Evolutionary conservation across 2,329 filamentous ascomycete species (phyloP).

Genomic region (Calonectria pseudoreteaudii): DNA sequence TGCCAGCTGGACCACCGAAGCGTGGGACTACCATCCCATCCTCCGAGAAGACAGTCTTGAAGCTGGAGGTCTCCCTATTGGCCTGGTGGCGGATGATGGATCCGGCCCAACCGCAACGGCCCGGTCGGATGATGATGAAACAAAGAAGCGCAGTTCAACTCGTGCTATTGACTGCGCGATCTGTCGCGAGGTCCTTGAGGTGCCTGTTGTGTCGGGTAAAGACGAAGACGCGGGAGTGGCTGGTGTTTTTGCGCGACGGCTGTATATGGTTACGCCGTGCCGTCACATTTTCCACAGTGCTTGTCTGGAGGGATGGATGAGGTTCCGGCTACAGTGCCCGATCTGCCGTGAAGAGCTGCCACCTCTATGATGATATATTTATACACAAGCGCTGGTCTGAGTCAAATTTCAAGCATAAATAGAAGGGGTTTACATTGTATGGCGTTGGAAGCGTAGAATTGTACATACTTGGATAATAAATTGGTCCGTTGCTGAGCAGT

Average conservation of each 20-base stretch:
- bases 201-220: constrained; percentile 78
- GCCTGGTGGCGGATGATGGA: constrained; percentile 60
- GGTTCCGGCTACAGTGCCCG: constrained; percentile 91
- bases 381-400: neutral
- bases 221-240: constrained; percentile 67
- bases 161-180: constrained; percentile 90
- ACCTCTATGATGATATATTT: constrained; percentile 69
- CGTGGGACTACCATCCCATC: constrained; percentile 95
- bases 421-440: neutral
- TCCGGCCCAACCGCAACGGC: constrained; percentile 29
- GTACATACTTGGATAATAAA: neutral
- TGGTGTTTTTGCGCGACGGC: constrained; percentile 80
- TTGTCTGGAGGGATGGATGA: constrained; percentile 97
- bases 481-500: neutral
- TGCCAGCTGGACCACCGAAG: constrained; percentile 74
- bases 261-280: constrained; percentile 98
- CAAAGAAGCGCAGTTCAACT: constrained; percentile 46
- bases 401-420: neutral
- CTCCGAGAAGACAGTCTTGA: constrained; percentile 86
- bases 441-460: constrained; percentile 5
- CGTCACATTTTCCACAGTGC: constrained; percentile 93
- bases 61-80: constrained; percentile 83
- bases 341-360: constrained; percentile 93
- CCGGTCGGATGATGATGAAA: constrained; percentile 49
- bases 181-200: constrained; percentile 91